phyloP scores from a whole-genome alignment of 2,329 filamentous ascomycete genomes.

The Aspergillus neotritici region DNA sequence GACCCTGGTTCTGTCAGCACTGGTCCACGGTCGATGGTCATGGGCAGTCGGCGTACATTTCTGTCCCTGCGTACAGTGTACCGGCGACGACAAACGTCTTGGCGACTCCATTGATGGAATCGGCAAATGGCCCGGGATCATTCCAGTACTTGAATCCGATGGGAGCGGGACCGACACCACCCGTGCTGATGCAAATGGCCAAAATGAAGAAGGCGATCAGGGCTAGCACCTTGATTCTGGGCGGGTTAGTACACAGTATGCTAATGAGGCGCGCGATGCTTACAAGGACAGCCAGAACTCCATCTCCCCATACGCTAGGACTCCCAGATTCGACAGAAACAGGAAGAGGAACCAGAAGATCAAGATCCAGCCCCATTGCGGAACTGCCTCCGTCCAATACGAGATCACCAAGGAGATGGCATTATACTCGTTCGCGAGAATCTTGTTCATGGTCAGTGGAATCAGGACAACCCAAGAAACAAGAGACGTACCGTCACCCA shows the following conservation, averaged over 20 bases:
- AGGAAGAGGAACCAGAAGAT: conserved; percentile 45
- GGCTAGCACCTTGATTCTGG: conserved; percentile 29
- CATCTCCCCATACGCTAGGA: conserved; percentile 50
- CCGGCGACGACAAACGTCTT: conserved; percentile 32
- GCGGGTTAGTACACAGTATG: conserved; percentile 1
- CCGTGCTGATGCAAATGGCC: conserved; percentile 30
- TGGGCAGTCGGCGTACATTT: conserved; percentile 19
- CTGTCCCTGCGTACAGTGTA: conserved; percentile 31
- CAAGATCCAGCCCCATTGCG: conserved; percentile 44
- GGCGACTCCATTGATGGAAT: conserved; percentile 33
- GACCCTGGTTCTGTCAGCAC: conserved; percentile 22
- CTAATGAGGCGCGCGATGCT: background rate
- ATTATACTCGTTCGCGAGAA: conserved; percentile 43
- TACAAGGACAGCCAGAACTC: conserved; percentile 43
- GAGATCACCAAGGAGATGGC: conserved; percentile 42
- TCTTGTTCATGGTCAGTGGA: conserved; percentile 8
- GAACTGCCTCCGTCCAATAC: conserved; percentile 42
- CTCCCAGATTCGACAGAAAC: conserved; percentile 35
- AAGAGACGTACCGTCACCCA: conserved; percentile 35
- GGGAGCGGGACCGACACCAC: conserved; percentile 24
- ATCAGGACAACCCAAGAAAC: background rate
- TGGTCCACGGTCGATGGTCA: background rate
- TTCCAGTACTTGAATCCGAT: conserved; percentile 37
- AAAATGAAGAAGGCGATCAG: conserved; percentile 30
- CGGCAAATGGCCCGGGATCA: conserved; percentile 30